Evolutionary conservation across 1,284 basidiomycete species (phyloP).

Genomic region (Mycena sp.): DNA sequence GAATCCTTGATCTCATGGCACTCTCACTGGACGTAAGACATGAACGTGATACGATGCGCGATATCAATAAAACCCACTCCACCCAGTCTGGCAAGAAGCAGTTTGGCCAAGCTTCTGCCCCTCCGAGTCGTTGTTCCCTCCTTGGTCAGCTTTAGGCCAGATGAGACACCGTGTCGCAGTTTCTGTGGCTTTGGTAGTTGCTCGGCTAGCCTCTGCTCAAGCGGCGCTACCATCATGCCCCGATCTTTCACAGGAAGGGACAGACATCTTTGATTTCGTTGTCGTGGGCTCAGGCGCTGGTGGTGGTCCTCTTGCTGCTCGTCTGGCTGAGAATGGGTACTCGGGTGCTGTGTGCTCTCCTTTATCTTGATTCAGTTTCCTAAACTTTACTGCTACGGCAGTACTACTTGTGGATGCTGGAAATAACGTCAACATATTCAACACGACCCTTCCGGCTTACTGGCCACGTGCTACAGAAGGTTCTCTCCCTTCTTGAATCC

Average conservation of each 20-base stretch:
- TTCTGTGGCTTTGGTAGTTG: too few relatives aligned
- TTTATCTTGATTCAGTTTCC: too few relatives aligned
- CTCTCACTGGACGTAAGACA: too few relatives aligned
- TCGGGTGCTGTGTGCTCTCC: too few relatives aligned
- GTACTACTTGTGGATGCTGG: slow-evolving; percentile 36
- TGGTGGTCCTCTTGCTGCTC: slow-evolving; percentile 37
- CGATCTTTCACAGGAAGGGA: not conserved
- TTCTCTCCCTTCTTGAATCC: not conserved
- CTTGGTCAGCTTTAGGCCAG: too few relatives aligned
- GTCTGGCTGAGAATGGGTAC: slow-evolving; percentile 37
- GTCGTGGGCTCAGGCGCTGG: slow-evolving; percentile 38
- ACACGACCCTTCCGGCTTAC: slow-evolving; percentile 35
- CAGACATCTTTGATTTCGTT: slow-evolving; percentile 38
- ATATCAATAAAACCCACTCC: too few relatives aligned
- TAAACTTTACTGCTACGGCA: not conserved
- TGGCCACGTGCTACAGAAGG: slow-evolving; percentile 33
- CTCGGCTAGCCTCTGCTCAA: not conserved
- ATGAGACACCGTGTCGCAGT: too few relatives aligned
- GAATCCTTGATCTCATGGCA: too few relatives aligned
- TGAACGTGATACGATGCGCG: too few relatives aligned
- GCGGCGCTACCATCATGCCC: slow-evolving; percentile 25
- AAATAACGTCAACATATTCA: slow-evolving; percentile 31
- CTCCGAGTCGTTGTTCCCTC: too few relatives aligned
- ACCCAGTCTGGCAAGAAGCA: too few relatives aligned
- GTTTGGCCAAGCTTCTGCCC: too few relatives aligned